Evolutionary conservation across 2,329 filamentous ascomycete species (phyloP).

Genomic region (Sarocladium brachiariae): DNA sequence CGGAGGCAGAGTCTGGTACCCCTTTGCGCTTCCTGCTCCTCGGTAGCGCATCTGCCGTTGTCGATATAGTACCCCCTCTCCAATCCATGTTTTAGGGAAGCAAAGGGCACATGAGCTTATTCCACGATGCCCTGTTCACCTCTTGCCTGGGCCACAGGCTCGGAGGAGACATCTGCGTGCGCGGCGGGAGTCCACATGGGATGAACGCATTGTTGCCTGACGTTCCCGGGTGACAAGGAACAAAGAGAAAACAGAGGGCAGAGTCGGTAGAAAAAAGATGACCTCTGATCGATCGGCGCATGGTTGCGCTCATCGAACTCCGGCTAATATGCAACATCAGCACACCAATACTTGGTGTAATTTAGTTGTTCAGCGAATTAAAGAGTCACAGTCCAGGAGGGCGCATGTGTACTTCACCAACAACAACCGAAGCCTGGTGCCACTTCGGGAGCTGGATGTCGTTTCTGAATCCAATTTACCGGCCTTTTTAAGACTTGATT

Average conservation of each 20-base stretch:
- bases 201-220: too few species aligned
- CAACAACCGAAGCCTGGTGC: not conserved
- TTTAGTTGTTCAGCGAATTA: not conserved
- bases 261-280: not conserved
- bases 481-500: not conserved
- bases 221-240: too few species aligned
- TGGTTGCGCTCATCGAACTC: not conserved
- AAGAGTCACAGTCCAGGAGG: not conserved
- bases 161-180: not conserved
- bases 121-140: not conserved
- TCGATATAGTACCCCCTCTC: conserved; percentile 6
- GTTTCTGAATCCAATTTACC: not conserved
- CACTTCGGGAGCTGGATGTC: not conserved
- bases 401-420: not conserved
- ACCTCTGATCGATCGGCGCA: not conserved
- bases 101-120: not conserved
- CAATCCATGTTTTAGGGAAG: not conserved
- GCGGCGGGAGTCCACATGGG: too few species aligned
- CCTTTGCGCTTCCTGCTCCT: not conserved
- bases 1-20: not conserved
- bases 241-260: too few species aligned
- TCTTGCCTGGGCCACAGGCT: not conserved
- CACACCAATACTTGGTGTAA: not conserved
- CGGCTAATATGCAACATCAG: not conserved
- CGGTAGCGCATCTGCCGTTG: conserved; percentile 5